Evolutionary conservation across 73 alveolate species (phyloP), one percentile per base, ranked within the genome.

Genomic region (Paramecium biaurelia): DNA sequence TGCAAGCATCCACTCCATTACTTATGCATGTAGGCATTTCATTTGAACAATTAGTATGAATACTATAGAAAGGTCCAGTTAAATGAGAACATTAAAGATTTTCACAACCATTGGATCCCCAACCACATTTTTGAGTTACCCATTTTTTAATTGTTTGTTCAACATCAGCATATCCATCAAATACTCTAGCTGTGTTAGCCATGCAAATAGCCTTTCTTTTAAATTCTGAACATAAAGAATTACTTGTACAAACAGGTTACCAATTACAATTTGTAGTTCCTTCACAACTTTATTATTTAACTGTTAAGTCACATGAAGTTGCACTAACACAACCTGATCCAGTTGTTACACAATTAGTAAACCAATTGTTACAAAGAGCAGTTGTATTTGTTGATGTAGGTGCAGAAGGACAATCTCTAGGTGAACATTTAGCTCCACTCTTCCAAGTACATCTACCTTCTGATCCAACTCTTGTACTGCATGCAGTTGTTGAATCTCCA

Each of bases 371-470:
- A 8, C 86, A 72, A 72, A 21, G 35, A 0, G 56, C 12, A 18
- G 34, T 72, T 20, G 86, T 72, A 20, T 63, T 63, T 20, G 45
- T 42, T 72, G 86, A 28, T 32, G 86, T n/a, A 8, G 86, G 59
- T 0, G 86, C 86, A 14, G 35, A 20, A 15, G 86, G 8, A 35
- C 86, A 72, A 10, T 34, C 45, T 72, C 86, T 32, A 14, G 90
- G 49, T 21, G 56, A 4, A 45, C 90, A 79, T 24, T 32, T 79
- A 24, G 26, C 5, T 79, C 90, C 90, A 41, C 76, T 26, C 20
- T 11, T 63, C 70, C 70, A 79, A 9, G 76, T 42, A 79, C 90
- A 79, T 42, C 37, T 79, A 12, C 86, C 86, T 21, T 72, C 86
- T 35, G 86, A 35, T 72, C 86, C 86, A 10, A 72, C 35, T 35